phyloP scores from a whole-genome alignment of 2,329 filamentous ascomycete genomes.

The Juglanconis oblonga region DNA sequence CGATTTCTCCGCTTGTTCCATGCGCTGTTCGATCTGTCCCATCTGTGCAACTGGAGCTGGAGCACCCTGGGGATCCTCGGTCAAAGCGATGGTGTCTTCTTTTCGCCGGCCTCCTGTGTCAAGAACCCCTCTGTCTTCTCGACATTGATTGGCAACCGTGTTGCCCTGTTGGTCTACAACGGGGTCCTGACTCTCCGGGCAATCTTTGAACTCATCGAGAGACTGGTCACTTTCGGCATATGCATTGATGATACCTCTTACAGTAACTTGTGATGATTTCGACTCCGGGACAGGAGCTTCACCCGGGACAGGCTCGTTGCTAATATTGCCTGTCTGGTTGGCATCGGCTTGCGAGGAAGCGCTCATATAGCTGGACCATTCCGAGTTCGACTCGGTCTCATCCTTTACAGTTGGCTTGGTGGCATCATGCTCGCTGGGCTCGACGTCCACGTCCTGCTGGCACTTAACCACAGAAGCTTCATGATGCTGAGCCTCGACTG shows the following conservation, averaged over 20 bases:
- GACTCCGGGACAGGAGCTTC: neutral
- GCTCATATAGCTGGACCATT: neutral
- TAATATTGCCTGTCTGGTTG: neutral
- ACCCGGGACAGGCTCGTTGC: neutral
- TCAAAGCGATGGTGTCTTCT: neutral
- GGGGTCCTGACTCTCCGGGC: neutral
- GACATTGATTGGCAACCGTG: neutral
- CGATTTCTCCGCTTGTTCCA: neutral
- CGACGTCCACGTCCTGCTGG: neutral
- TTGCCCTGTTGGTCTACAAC: neutral
- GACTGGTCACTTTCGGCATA: neutral
- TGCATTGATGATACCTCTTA: constrained; percentile 10
- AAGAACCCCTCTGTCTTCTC: neutral
- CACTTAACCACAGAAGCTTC: neutral
- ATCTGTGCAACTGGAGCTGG: neutral
- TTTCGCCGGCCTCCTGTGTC: neutral
- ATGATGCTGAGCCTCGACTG: neutral
- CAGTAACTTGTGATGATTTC: constrained; percentile 1
- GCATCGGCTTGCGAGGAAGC: neutral
- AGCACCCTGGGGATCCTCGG: neutral
- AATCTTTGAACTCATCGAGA: neutral
- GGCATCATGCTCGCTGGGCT: neutral
- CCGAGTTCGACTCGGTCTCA: neutral
- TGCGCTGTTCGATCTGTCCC: neutral
- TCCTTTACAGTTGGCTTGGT: neutral